Percentiles rank a stretch among this genome's conserved stretches.
Conservation (phyloP, 2,329 filamentous ascomycete species). For the Knoxdaviesia capensis region DNA sequence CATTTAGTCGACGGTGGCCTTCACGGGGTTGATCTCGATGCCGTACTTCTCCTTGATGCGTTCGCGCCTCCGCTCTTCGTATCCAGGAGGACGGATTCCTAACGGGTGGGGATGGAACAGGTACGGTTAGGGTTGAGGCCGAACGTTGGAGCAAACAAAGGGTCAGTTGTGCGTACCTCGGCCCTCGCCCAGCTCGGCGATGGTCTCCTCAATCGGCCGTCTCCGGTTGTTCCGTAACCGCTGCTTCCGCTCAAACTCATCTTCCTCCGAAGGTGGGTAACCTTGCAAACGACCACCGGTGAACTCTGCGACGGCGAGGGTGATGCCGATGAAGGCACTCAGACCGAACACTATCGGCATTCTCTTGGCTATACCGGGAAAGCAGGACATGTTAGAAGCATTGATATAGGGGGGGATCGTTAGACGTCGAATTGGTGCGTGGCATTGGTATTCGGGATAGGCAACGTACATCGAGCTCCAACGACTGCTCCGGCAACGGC, state of each 20-base stretch:
- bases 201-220: conserved; percentile 56
- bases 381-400: conserved; percentile 3
- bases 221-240: conserved; percentile 52
- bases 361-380: conserved; percentile 18
- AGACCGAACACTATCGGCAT: conserved; percentile 53
- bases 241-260: conserved; percentile 61
- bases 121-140: neutral
- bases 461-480: conserved; percentile 47
- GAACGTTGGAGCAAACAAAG: neutral
- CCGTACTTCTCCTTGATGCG: conserved; percentile 76
- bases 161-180: conserved; percentile 38
- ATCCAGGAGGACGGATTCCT: conserved; percentile 69
- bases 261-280: conserved; percentile 26
- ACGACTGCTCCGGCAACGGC: conserved; percentile 55
- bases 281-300: conserved; percentile 32
- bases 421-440: neutral
- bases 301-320: conserved; percentile 46
- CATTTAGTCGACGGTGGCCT: conserved; percentile 20
- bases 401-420: neutral
- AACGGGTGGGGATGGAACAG: conserved; percentile 4
- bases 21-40: conserved; percentile 56
- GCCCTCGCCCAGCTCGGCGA: conserved; percentile 68
- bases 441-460: neutral
- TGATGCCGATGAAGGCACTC: conserved; percentile 32
- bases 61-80: conserved; percentile 64